Percentiles rank a stretch among this genome's conserved stretches.
These are phyloP conservation scores for Penicillium sp. DNA, from an alignment of 2,329 filamentous ascomycete genomes.

Conservation along the genomic window DNA sequence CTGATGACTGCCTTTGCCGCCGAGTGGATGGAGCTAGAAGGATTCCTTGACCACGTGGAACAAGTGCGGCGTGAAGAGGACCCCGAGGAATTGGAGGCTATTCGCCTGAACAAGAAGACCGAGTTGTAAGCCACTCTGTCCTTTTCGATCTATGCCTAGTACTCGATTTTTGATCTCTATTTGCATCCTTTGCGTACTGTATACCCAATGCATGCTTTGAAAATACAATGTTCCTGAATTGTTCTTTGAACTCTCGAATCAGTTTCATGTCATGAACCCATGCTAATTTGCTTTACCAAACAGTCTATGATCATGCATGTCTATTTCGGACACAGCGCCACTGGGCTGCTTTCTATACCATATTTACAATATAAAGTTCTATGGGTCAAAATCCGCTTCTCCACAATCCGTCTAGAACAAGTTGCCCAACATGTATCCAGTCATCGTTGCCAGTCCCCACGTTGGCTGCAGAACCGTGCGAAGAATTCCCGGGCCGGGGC, in stretches of 20 bases:
- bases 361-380: conserved; percentile 9
- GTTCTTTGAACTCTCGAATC: not conserved
- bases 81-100: conserved; percentile 17
- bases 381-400: not conserved
- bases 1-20: conserved; percentile 81
- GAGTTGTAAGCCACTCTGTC: conserved; percentile 44
- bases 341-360: not conserved
- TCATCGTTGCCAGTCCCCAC: conserved; percentile 52
- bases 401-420: conserved; percentile 24
- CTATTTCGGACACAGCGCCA: not conserved
- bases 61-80: conserved; percentile 10
- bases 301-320: conserved; percentile 1
- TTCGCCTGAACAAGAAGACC: conserved; percentile 33
- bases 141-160: not conserved
- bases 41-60: conserved; percentile 44
- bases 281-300: conserved; percentile 1
- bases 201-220: conserved; percentile 11
- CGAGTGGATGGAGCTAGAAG: conserved; percentile 88
- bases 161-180: not conserved
- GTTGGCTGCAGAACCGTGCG: conserved; percentile 49
- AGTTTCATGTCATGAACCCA: not conserved
- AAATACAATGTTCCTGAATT: too few species aligned
- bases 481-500: conserved; percentile 55
- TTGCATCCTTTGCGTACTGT: not conserved
- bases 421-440: conserved; percentile 50